phyloP scores from a whole-genome alignment of 192 early-diverging fungal species.

The Linnemannia elongata region DNA sequence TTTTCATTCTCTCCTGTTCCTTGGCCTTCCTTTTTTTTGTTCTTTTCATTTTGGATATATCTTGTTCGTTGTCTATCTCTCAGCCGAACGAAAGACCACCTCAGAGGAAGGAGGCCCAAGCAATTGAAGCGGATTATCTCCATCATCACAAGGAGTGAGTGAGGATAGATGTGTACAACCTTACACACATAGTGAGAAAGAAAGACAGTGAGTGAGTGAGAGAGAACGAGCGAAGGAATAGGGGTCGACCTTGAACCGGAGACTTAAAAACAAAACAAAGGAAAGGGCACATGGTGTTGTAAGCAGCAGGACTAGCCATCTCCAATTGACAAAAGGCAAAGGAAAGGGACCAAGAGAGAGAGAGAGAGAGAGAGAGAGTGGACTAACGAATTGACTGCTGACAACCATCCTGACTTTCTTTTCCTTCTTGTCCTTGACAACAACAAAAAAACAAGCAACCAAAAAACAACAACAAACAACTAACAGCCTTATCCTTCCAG shows the following conservation, averaged over 20 bases:
- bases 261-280: not conserved
- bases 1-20: not conserved
- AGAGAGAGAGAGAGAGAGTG: not conserved
- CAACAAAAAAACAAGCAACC: not conserved
- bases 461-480: not conserved
- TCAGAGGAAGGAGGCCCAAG: not conserved
- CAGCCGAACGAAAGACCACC: too few species aligned
- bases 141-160: not conserved
- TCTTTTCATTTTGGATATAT: not conserved
- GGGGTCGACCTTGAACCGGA: not conserved
- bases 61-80: not conserved
- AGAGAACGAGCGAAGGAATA: not conserved
- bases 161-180: not conserved
- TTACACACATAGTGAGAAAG: not conserved
- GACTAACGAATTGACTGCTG: not conserved
- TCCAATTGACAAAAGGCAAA: not conserved
- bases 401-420: constrained; percentile 2
- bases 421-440: not conserved
- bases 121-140: not conserved
- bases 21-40: not conserved
- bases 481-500: not conserved
- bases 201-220: not conserved
- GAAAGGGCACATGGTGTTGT: constrained; percentile 5
- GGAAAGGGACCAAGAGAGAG: not conserved
- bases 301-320: not conserved